A percentile compares a stretch with the other conserved stretches of the same genome.
Evolutionary conservation across 768 basidiomycete species (phyloP).

Genomic region (Tricholomella constricta): DNA sequence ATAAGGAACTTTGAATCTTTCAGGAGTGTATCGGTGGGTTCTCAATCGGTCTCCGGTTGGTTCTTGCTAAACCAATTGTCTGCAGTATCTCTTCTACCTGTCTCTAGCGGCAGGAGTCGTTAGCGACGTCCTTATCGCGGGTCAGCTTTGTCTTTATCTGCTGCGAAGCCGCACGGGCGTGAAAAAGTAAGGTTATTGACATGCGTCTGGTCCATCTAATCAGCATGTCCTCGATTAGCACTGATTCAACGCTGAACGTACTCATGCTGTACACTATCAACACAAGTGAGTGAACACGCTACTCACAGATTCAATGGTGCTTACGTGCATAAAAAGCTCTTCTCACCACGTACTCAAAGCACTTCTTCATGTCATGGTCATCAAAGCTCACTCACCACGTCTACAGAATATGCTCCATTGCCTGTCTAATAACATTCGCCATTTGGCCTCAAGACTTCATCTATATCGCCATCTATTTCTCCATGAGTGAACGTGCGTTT

Average conservation of each 20-base stretch:
- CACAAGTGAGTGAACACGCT: not conserved
- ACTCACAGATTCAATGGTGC: not conserved
- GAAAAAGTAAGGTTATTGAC: not conserved
- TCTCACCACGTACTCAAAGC: not conserved
- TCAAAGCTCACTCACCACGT: not conserved
- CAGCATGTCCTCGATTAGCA: not conserved
- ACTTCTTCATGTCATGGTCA: not conserved
- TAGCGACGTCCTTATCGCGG: slow-evolving; percentile 4
- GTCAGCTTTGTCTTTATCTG: not conserved
- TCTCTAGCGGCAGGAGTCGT: slow-evolving; percentile 1
- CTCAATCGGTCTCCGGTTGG: not conserved
- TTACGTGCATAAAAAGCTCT: not conserved
- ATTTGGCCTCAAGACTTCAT: slow-evolving; percentile 9
- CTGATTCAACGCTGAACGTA: slow-evolving; percentile 5
- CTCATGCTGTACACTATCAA: slow-evolving; percentile 6
- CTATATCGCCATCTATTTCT: slow-evolving; percentile 12
- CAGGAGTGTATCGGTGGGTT: slow-evolving; percentile 6
- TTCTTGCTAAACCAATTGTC: not conserved
- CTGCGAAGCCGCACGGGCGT: not conserved
- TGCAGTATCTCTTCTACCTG: slow-evolving; percentile 10
- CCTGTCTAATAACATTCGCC: slow-evolving; percentile 8
- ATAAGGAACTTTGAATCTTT: slow-evolving; percentile 1
- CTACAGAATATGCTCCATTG: slow-evolving; percentile 8
- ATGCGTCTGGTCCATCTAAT: not conserved
- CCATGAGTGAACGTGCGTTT: slow-evolving; percentile 8